Conservation (phyloP, 2,329 filamentous ascomycete genomes). For the Diaporthe australafricana region DNA sequence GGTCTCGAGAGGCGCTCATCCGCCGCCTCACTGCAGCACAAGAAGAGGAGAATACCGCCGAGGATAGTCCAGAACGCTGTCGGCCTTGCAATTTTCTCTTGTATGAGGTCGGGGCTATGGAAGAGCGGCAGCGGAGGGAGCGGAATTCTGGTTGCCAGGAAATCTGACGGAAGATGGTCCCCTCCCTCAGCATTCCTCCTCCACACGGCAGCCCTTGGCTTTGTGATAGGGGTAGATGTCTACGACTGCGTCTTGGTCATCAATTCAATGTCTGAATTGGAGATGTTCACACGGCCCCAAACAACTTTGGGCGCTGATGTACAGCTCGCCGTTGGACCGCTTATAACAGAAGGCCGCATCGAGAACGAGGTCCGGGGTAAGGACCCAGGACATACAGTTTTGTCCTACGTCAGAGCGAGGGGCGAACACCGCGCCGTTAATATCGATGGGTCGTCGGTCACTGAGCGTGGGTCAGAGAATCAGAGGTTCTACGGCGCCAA, state of each 20-base stretch:
- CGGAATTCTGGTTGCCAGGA: slow-evolving; percentile 85
- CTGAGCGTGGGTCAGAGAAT: slow-evolving; percentile 69
- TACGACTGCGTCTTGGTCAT: slow-evolving; percentile 97
- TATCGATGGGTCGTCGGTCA: slow-evolving; percentile 67
- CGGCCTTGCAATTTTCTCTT: slow-evolving; percentile 93
- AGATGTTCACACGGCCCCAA: slow-evolving; percentile 83
- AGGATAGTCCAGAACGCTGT: slow-evolving; percentile 90
- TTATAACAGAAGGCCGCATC: slow-evolving; percentile 66
- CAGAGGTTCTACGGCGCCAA: slow-evolving; percentile 66
- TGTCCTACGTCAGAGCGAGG: slow-evolving; percentile 69
- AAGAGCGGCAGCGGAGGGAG: slow-evolving; percentile 91
- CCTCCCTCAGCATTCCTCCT: slow-evolving; percentile 91
- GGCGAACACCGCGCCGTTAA: slow-evolving; percentile 67
- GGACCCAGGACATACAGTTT: slow-evolving; percentile 65
- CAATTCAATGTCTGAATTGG: slow-evolving; percentile 85
- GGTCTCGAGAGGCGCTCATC: slow-evolving; percentile 32
- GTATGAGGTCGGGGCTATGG: slow-evolving; percentile 94
- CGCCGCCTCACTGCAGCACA: slow-evolving; percentile 53
- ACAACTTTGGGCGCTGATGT: slow-evolving; percentile 87
- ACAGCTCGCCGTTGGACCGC: slow-evolving; percentile 79
- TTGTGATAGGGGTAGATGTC: slow-evolving; percentile 91
- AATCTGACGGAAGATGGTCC: slow-evolving; percentile 90
- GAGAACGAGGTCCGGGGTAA: slow-evolving; percentile 64
- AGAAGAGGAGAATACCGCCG: slow-evolving; percentile 84
- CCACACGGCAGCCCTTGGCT: slow-evolving; percentile 89